Percentiles rank a stretch among this genome's conserved stretches.
These are phyloP conservation scores for Clonostachys chloroleuca DNA, from an alignment of 2,329 filamentous ascomycete species.

Conservation along the genomic window DNA sequence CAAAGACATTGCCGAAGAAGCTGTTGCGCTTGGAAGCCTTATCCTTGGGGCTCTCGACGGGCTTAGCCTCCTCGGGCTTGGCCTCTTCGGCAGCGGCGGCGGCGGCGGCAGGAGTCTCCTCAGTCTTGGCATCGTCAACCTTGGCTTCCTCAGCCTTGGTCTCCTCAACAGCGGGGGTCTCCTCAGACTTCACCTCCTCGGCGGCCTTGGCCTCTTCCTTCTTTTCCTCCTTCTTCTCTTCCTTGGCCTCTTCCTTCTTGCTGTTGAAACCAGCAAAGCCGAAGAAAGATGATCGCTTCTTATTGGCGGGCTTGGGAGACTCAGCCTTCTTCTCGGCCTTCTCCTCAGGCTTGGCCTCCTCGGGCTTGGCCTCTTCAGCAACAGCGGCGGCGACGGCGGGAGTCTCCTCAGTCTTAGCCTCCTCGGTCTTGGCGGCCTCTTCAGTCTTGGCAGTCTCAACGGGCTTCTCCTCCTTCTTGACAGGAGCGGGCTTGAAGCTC, in stretches of 20 bases:
- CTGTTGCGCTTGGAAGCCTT: slow-evolving; percentile 54
- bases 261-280: slow-evolving; percentile 41
- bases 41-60: slow-evolving; percentile 34
- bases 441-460: slow-evolving; percentile 26
- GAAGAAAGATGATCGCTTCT: slow-evolving; percentile 64
- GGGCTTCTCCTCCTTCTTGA: slow-evolving; percentile 32
- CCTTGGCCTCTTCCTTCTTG: slow-evolving; percentile 50
- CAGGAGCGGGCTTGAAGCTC: slow-evolving; percentile 51
- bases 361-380: slow-evolving; percentile 17
- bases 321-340: slow-evolving; percentile 41
- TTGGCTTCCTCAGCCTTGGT: slow-evolving; percentile 24
- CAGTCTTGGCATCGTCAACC: slow-evolving; percentile 17
- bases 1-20: slow-evolving; percentile 47
- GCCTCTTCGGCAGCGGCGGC: slow-evolving; percentile 25
- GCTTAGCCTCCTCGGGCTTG: slow-evolving; percentile 29
- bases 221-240: slow-evolving; percentile 26
- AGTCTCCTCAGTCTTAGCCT: slow-evolving; percentile 30
- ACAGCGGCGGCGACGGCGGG: slow-evolving; percentile 31
- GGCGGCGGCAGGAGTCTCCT: slow-evolving; percentile 24
- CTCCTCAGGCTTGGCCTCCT: slow-evolving; percentile 24
- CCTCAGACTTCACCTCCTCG: slow-evolving; percentile 23
- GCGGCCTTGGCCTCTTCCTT: slow-evolving; percentile 17
- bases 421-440: slow-evolving; percentile 17
- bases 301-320: slow-evolving; percentile 57
- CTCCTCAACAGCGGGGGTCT: slow-evolving; percentile 26